Base-by-base conservation (phyloP, 495 filamentous ascomycete genomes). In the Pyrenula aspistea region DNA sequence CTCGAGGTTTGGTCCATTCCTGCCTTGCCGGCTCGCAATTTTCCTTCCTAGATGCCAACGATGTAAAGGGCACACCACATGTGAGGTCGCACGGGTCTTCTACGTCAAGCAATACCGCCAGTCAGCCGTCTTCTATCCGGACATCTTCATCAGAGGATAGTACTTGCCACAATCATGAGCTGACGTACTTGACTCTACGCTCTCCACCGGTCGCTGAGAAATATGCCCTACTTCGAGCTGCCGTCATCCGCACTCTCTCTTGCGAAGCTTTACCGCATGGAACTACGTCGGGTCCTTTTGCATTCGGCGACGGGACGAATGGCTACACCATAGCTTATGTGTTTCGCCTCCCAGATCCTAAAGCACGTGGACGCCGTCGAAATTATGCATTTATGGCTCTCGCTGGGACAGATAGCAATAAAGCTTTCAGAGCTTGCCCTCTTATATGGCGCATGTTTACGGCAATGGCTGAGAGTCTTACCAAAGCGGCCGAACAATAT, bases 301-400 rank as follows among this genome's bases (percentile, higher is more conserved):
- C 88, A 62, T 96, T 96, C 60, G 90, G 90, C 22, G 91, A 95
- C 61, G 77, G 85, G 2, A 70, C 78, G 0, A 82, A 85, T 2
- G 92, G 91, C 50, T 94, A 92, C 70, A 95, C 91, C 2, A 92
- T 92, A 11, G 91, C 91, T 57, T 95, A 88, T 67, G 86, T 94
- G 62, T 96, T 96, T 67, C 88, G 89, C 22, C 85, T 96, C 10
- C 83, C 85, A 19, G 91, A 96, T 66, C 79, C 90, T 21, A 85
- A 91, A 71, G 90, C 91, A 19, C 89, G 91, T 36, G 91, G 91
- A 49, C 83, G 87, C 59, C 82, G 86, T 61, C 83, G 91, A 57
- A 85, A 88, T 49, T 96, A 96, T 69, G 90, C 91, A 49, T 78
- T 96, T 49, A 74, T 96, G 52, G 89, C 88, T n/a, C 81, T 95